These are phyloP conservation scores for Fusarium hostae DNA, from an alignment of 2,329 filamentous ascomycete genomes.

Conservation along the genomic window DNA sequence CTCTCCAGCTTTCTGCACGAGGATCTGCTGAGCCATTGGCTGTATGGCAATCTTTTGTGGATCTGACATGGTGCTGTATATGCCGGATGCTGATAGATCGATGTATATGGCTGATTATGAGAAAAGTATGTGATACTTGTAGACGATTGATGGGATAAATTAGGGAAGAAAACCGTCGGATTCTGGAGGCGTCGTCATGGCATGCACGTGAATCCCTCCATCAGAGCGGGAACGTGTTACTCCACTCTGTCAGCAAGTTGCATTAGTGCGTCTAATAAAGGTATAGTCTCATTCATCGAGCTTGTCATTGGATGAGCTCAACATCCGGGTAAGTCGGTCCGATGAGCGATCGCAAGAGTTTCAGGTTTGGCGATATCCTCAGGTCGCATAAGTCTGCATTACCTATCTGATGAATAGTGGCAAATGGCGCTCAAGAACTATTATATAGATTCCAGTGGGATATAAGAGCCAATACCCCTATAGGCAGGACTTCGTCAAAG, in stretches of 20 bases:
- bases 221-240: background rate
- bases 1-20: slow-evolving; percentile 6
- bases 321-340: background rate
- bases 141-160: background rate
- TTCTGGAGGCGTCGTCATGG: background rate
- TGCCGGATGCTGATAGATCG: background rate
- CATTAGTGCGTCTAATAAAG: slow-evolving; percentile 1
- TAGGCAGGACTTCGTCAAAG: accelerated
- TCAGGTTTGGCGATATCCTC: background rate
- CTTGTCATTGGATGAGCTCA: accelerated
- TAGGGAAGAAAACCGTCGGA: background rate
- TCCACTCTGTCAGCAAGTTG: slow-evolving; percentile 29
- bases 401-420: accelerated
- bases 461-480: accelerated
- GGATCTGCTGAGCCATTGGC: slow-evolving; percentile 11
- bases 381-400: background rate
- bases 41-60: slow-evolving; percentile 11
- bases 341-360: background rate
- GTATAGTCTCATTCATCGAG: accelerated
- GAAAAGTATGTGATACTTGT: background rate
- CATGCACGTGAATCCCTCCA: background rate
- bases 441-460: accelerated
- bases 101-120: background rate
- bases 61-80: background rate
- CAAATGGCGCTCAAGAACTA: accelerated